Evolutionary conservation across 2,329 filamentous ascomycete genomes (phyloP), one percentile per base, ranked within the genome.

Genomic region (Cryphonectria radicalis): DNA sequence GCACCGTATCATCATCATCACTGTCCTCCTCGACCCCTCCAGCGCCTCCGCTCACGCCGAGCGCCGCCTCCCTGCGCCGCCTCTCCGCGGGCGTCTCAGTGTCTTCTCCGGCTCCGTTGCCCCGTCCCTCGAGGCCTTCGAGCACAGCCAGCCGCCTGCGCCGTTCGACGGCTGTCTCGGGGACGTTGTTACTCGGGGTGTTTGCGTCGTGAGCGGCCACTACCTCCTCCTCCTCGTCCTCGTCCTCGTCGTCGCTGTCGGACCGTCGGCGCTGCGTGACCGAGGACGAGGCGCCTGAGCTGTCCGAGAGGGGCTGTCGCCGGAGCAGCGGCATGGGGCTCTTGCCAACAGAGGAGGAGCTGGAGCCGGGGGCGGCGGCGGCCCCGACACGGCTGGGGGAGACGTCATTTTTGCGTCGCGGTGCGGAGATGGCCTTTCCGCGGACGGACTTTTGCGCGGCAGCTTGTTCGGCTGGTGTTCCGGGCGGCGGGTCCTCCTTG

Each of bases 41-140:
- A 11, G 62, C 62, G 3, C 43, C 63, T 2, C 79, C 80, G 10
- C 79, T 77, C 73, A 92, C 84, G 13, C 92, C 92, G 1, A 95
- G 82, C 0, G 93, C 93, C 0, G 92, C 92, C 76, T 94, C 89
- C 76, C 93, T 88, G 68, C 93, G 85, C 57, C 92, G 87, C 70
- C 91, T 85, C 80, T 95, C 93, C 0, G 92, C 93, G 0, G 92
- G 90, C 0, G 92, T 94, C 81, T 95, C 93, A 46, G 82, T 84
- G 46, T 83, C 84, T n/a, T 85, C 83, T 2, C 76, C 77, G 4
- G 77, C 83, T 17, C 84, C 83, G 2, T 75, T 75, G 10, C 78
- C 77, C 4, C 77, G 82, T 42, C 80, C 81, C 42, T 84, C 84
- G 19, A 83, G 74, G 73, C 83, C 81, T 55, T 83, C 77, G 7